Evolutionary conservation across 345 rosid species (phyloP).

Genomic region (Litchi chinensis): DNA sequence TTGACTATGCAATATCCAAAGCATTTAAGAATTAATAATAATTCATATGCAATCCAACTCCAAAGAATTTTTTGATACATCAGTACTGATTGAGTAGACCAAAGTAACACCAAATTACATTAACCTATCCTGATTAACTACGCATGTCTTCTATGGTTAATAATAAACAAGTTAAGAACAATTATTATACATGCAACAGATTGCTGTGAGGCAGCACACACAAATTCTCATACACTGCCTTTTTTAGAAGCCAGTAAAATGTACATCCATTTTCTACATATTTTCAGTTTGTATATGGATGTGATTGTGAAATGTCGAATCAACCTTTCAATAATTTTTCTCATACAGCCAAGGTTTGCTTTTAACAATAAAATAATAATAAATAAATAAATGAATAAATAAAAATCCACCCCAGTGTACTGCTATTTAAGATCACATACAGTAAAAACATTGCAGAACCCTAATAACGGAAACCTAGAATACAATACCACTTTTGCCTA

Average conservation of each 20-base stretch:
- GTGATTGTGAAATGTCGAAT: too few species aligned
- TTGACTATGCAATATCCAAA: neutral
- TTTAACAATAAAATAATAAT: too few species aligned
- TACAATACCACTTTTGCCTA: neutral
- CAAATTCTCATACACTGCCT: neutral
- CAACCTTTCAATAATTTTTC: neutral
- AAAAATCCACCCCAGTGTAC: neutral
- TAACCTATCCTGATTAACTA: neutral
- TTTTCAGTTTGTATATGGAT: neutral
- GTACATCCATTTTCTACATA: neutral
- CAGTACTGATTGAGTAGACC: neutral
- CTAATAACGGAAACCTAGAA: neutral
- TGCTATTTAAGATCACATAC: too few species aligned
- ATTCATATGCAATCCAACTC: too few species aligned
- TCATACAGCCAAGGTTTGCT: neutral
- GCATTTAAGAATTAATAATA: neutral
- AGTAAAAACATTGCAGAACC: too few species aligned
- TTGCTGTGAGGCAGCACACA: neutral
- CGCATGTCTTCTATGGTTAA: neutral
- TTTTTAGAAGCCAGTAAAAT: neutral
- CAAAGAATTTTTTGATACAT: neutral
- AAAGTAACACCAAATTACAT: neutral
- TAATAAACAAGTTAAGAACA: too few species aligned
- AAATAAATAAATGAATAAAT: too few species aligned
- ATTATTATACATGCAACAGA: neutral